Evolutionary conservation across 352 stramenopile genomes (phyloP).

Genomic region (Globisporangium parvum): DNA sequence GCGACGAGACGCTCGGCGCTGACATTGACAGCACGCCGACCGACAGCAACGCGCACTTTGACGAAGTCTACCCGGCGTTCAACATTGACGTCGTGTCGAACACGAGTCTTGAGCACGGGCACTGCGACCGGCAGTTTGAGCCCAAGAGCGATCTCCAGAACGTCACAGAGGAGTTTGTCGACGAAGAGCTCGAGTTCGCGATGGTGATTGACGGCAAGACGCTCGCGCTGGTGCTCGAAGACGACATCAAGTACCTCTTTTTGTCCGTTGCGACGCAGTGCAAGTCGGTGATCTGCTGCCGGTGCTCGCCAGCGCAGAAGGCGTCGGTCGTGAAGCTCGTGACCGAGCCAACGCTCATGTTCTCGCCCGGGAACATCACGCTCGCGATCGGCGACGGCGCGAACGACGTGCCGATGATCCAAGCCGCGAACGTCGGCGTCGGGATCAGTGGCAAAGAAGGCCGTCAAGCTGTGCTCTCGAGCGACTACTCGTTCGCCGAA

Average conservation of each 20-base stretch:
- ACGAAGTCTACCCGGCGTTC: slow-evolving; percentile 64
- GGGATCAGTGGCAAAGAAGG: slow-evolving; percentile 91
- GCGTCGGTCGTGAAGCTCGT: slow-evolving; percentile 74
- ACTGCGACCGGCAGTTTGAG: slow-evolving; percentile 67
- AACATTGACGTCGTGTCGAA: slow-evolving; percentile 51
- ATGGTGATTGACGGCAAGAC: slow-evolving; percentile 83
- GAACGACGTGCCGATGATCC: slow-evolving; percentile 96
- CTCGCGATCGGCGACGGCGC: slow-evolving; percentile 91
- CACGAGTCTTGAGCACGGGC: slow-evolving; percentile 41
- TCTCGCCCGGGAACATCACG: slow-evolving; percentile 86
- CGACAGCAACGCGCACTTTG: slow-evolving; percentile 38
- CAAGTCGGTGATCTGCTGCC: slow-evolving; percentile 85
- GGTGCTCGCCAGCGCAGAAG: slow-evolving; percentile 85
- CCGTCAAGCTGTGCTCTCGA: slow-evolving; percentile 90
- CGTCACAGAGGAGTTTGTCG: slow-evolving; percentile 41
- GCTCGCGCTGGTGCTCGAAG: slow-evolving; percentile 60
- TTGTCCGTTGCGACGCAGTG: slow-evolving; percentile 61
- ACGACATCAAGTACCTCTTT: slow-evolving; percentile 68
- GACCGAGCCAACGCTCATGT: slow-evolving; percentile 76
- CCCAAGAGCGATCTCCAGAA: slow-evolving; percentile 36
- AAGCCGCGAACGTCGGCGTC: slow-evolving; percentile 89
- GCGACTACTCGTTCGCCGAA: slow-evolving; percentile 91
- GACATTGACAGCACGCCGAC: slow-evolving; percentile 24
- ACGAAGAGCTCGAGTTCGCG: slow-evolving; percentile 80
- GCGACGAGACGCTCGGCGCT: slow-evolving; percentile 31